Base-by-base conservation (phyloP, 2,329 filamentous ascomycete genomes). In the Dactylellina haptotyla region DNA sequence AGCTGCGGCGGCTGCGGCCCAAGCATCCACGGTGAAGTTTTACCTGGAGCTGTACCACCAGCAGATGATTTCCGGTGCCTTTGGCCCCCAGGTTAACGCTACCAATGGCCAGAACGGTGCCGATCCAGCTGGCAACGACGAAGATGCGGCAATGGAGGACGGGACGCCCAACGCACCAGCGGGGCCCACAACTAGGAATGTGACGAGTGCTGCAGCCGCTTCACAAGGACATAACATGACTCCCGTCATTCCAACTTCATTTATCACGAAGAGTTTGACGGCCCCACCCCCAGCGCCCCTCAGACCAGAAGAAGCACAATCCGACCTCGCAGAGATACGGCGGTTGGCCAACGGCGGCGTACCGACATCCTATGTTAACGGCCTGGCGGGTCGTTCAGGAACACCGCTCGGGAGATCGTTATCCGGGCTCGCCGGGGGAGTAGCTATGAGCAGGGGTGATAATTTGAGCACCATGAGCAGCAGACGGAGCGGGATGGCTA, bases 391-490 rank as follows among this genome's bases (percentile, higher is more conserved):
- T 32, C 67, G 67, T 20, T 65, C 67, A 6, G 59, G 59, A 4
- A 72, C 67, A 6, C 67, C 67, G 1, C 32, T 59, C 8, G 45
- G 62, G 23, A 51, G 67, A 23, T 72, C 67, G 37, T 51, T 65
- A 37, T 72, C 67, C 26, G 67, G 67, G 5, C 20, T 72, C 10
- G n/a, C n/a, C n/a, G 43, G 67, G 53, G 51, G 58, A 2, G 53
- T 45, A 23, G 43, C 67, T 25, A 72, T 72, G 67, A 65, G 53
- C 46, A 26, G 67, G n/a, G 39, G 59, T 8, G 67, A 72, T 12
- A 72, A 72, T 25, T 25, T 72, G 61, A 72, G 67, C 25, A 72
- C 67, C 12, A 65, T 72, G 67, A 72, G 67, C 53, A 72, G 28
- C 28, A 46, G 67, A 10, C 51, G 67, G 30, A 45, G 67, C 23